Percentiles rank a stretch among this genome's conserved stretches.
Evolutionary conservation across 331 rosid genomes (phyloP).

Genomic region (Quercus tomentella): DNA sequence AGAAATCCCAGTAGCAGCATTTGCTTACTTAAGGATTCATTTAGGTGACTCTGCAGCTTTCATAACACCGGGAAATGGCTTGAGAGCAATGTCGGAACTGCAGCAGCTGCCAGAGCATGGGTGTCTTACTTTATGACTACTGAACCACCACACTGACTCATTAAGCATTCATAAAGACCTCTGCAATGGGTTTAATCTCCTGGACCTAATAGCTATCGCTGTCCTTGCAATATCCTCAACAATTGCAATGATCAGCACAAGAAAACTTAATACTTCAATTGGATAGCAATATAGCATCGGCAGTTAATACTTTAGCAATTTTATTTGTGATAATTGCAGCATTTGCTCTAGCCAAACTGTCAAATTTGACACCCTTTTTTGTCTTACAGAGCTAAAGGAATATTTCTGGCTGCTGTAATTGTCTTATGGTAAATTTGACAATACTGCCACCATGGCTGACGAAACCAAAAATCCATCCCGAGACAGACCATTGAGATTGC

Average conservation of each 20-base stretch:
- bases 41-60: slow-evolving; percentile 75
- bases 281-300: slow-evolving; percentile 51
- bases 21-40: slow-evolving; percentile 68
- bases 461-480: slow-evolving; percentile 71
- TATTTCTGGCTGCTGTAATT: slow-evolving; percentile 65
- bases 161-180: slow-evolving; percentile 46
- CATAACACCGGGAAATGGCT: slow-evolving; percentile 66
- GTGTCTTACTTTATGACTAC: slow-evolving; percentile 63
- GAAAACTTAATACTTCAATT: slow-evolving; percentile 55
- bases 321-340: slow-evolving; percentile 57
- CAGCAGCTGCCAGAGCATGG: slow-evolving; percentile 70
- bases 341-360: slow-evolving; percentile 40
- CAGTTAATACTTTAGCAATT: slow-evolving; percentile 38
- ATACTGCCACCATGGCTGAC: slow-evolving; percentile 67
- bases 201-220: slow-evolving; percentile 63
- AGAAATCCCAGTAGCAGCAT: slow-evolving; percentile 71
- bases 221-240: slow-evolving; percentile 38
- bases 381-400: slow-evolving; percentile 54
- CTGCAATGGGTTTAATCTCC: slow-evolving; percentile 42
- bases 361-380: slow-evolving; percentile 59
- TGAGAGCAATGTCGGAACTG: slow-evolving; percentile 53
- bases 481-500: slow-evolving; percentile 63
- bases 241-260: slow-evolving; percentile 60
- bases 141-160: slow-evolving; percentile 45
- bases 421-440: slow-evolving; percentile 62